Percentiles rank a stretch among this genome's conserved stretches.
These are phyloP conservation scores for Millerago galiae DNA, from an alignment of 805 yeast genomes.

Conservation along the genomic window DNA sequence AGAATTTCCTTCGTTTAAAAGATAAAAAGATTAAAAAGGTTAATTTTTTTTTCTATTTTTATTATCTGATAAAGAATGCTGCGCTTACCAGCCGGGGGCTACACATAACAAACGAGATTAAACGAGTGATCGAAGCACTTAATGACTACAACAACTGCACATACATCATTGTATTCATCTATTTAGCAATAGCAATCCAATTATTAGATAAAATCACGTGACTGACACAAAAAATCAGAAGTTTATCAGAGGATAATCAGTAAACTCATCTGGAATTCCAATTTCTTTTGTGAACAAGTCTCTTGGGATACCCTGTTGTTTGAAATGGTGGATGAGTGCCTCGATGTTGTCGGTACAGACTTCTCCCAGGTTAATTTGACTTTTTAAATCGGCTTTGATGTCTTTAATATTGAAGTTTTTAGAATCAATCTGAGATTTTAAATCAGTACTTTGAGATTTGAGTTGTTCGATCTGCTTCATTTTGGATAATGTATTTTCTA, in stretches of 20 bases:
- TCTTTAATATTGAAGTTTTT: slow-evolving; percentile 11
- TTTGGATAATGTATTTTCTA: background rate
- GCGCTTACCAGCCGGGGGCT: background rate
- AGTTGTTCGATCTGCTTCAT: slow-evolving; percentile 11
- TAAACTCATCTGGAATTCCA: slow-evolving; percentile 38
- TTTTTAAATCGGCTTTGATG: slow-evolving; percentile 10
- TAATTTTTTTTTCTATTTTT: background rate
- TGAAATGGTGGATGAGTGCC: slow-evolving; percentile 30
- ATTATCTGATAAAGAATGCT: background rate
- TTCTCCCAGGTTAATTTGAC: slow-evolving; percentile 8
- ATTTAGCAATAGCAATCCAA: background rate
- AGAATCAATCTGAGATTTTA: slow-evolving; percentile 8
- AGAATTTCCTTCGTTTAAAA: too few relatives aligned
- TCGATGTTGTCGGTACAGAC: slow-evolving; percentile 37
- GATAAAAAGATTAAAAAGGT: background rate
- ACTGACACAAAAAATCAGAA: slow-evolving; percentile 1
- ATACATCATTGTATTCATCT: too few relatives aligned
- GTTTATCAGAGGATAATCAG: slow-evolving; percentile 15
- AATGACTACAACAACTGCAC: too few relatives aligned
- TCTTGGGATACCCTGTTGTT: slow-evolving; percentile 25
- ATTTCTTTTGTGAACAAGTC: slow-evolving; percentile 31
- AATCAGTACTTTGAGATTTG: slow-evolving; percentile 5
- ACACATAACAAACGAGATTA: too few relatives aligned
- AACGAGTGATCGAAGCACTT: too few relatives aligned
- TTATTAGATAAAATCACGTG: background rate